Conservation (phyloP, 2,329 filamentous ascomycete species). For the Aspergillus fischeri region DNA sequence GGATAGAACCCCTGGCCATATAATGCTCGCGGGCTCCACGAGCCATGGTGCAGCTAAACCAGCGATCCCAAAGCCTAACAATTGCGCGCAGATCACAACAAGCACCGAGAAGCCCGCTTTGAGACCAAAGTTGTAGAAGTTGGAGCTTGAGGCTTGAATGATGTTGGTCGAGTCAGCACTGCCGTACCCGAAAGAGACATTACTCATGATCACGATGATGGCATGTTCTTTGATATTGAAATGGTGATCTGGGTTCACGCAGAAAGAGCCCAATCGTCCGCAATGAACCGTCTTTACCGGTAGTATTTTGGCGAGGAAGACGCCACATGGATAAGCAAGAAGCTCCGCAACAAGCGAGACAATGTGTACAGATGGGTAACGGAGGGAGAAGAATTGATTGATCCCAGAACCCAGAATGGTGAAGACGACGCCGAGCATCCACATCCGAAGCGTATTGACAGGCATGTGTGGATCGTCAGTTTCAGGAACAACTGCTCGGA, state of each 20-base stretch:
- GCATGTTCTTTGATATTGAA: conserved; percentile 49
- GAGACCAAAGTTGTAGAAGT: conserved; percentile 41
- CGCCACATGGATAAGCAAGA: conserved; percentile 42
- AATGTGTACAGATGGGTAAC: conserved; percentile 46
- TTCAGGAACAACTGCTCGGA: conserved; percentile 26
- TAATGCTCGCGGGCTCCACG: conserved; percentile 36
- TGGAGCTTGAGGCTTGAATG: conserved; percentile 38
- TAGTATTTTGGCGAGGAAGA: conserved; percentile 36
- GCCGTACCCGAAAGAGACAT: conserved; percentile 47
- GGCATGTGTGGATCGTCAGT: conserved; percentile 26
- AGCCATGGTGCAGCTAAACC: conserved; percentile 36
- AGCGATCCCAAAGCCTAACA: conserved; percentile 40
- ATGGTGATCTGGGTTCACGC: conserved; percentile 39
- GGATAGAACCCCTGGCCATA: conserved; percentile 39
- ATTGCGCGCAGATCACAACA: conserved; percentile 36
- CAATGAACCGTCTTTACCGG: conserved; percentile 30
- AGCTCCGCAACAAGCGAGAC: conserved; percentile 46
- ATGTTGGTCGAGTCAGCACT: conserved; percentile 46
- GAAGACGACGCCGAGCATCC: conserved; percentile 42
- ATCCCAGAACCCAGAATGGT: conserved; percentile 45
- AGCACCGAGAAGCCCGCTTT: conserved; percentile 37
- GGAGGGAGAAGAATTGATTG: conserved; percentile 46
- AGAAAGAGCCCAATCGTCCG: conserved; percentile 17
- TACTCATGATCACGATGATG: conserved; percentile 47
- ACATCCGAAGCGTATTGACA: conserved; percentile 34